Base-by-base conservation (phyloP, 371 early-diverging fungal species). In the Ordospora colligata region DNA sequence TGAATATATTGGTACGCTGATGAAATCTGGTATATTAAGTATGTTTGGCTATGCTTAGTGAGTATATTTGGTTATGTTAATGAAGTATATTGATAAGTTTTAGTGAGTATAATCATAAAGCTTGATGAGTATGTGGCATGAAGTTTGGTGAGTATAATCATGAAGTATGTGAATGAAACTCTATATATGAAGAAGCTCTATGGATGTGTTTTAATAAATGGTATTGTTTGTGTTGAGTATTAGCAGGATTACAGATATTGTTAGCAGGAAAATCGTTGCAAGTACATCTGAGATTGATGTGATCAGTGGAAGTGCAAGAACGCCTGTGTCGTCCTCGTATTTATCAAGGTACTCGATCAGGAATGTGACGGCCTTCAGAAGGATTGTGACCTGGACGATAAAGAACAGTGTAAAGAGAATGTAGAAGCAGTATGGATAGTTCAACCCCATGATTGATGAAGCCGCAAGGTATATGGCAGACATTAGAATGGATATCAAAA, bases 251-350 rank as follows among this genome's bases (percentile, higher is more conserved):
- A 25, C n/a, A 37, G 49, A 27, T 67, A 75, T 14, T 11, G 66
- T 12, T 8, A 78, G 14, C 22, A 77, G 42, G 17, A 68, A 66
- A 0, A 45, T 19, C 37, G 64, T 47, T 17, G 69, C 65, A 19
- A 73, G 53, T 45, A 78, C 32, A 69, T 81, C 81, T 27, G 75
- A 67, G 1, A 66, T 8, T 17, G 73, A 54, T 47, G 81, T 63
- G 21, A 81, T 58, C 12, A 81, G 45, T n/a, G 81, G 81, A 42
- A 81, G 27, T 19, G 81, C 43, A 23, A 73, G 9, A 5, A 76
- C 71, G 46, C 78, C 70, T 10, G 71, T 42, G 23, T 73, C 67
- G 32, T 70, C 67, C 23, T 44, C 64, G 12, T 10, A 12, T 11
- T 65, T 27, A 3, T 49, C 43, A 32, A 65, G 49, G 21, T 23